Conservation (phyloP, 768 basidiomycete species). For the Boletus coccyginus region DNA sequence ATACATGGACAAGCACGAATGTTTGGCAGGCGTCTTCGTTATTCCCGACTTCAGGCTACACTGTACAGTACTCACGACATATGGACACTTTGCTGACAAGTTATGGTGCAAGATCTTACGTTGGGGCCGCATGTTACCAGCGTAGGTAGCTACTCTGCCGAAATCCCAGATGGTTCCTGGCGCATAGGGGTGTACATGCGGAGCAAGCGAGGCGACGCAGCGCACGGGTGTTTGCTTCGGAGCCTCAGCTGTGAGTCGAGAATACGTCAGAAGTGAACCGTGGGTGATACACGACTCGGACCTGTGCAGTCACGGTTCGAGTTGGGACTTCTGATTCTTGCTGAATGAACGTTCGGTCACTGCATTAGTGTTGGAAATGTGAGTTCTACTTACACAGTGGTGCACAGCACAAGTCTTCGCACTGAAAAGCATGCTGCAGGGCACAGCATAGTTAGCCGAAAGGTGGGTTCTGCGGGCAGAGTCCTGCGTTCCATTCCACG, state of each 20-base stretch:
- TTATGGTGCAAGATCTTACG: background rate
- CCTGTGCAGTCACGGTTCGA: slow-evolving; percentile 2
- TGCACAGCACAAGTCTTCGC: background rate
- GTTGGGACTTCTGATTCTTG: slow-evolving; percentile 5
- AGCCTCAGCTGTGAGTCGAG: background rate
- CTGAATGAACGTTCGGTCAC: background rate
- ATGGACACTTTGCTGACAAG: slow-evolving; percentile 3
- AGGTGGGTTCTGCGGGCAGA: background rate
- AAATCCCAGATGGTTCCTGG: background rate
- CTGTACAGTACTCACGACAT: slow-evolving; percentile 30
- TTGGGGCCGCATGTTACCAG: background rate
- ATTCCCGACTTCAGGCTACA: slow-evolving; percentile 8
- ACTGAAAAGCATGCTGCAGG: slow-evolving; percentile 4
- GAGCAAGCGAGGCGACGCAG: slow-evolving; percentile 10
- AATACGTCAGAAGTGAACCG: slow-evolving; percentile 14
- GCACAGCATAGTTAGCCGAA: slow-evolving; percentile 3
- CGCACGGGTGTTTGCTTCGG: slow-evolving; percentile 3
- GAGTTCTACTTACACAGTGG: background rate
- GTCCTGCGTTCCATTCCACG: slow-evolving; percentile 20
- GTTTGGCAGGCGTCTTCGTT: slow-evolving; percentile 9
- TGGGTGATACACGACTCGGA: background rate
- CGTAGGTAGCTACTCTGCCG: background rate
- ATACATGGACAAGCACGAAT: slow-evolving; percentile 15
- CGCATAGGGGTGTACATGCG: slow-evolving; percentile 14
- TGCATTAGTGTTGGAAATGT: slow-evolving; percentile 6